Percentiles rank a stretch among this genome's conserved stretches.
Evolutionary conservation across 1,284 basidiomycete genomes (phyloP).

Genomic region (Marasmius oreades): DNA sequence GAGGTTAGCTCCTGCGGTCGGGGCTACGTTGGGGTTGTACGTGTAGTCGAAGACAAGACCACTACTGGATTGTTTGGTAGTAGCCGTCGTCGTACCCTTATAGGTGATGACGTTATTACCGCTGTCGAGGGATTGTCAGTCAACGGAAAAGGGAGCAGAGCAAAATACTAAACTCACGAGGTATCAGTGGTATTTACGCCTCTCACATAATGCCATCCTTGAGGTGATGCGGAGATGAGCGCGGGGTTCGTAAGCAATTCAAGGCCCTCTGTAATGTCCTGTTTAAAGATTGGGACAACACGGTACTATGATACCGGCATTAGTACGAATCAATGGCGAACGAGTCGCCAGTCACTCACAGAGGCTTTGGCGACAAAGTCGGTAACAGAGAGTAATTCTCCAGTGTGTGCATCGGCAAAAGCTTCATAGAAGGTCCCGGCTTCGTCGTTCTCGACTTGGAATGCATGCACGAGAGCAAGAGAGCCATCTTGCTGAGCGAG

Average conservation of each 20-base stretch:
- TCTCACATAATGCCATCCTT: constrained; percentile 16
- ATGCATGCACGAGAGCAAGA: constrained; percentile 43
- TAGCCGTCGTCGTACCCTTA: constrained; percentile 27
- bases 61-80: neutral
- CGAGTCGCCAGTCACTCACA: neutral
- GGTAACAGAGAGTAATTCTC: constrained; percentile 48
- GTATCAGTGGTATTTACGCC: constrained; percentile 17
- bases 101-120: constrained; percentile 34
- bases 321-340: neutral
- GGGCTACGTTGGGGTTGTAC: constrained; percentile 24
- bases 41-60: constrained; percentile 32
- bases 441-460: constrained; percentile 50
- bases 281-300: constrained; percentile 33
- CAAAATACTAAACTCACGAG: constrained; percentile 6
- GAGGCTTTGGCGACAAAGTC: neutral
- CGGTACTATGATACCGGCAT: constrained; percentile 23
- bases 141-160: neutral
- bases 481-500: constrained; percentile 41
- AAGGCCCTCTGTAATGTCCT: constrained; percentile 29
- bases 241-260: constrained; percentile 31
- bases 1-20: constrained; percentile 30
- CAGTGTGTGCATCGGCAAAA: constrained; percentile 54
- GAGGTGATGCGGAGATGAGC: constrained; percentile 22
- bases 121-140: constrained; percentile 7
- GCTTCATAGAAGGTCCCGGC: constrained; percentile 58